Evolutionary conservation across 257 asterid genomes (phyloP).

Genomic region (Handroanthus guayacan): DNA sequence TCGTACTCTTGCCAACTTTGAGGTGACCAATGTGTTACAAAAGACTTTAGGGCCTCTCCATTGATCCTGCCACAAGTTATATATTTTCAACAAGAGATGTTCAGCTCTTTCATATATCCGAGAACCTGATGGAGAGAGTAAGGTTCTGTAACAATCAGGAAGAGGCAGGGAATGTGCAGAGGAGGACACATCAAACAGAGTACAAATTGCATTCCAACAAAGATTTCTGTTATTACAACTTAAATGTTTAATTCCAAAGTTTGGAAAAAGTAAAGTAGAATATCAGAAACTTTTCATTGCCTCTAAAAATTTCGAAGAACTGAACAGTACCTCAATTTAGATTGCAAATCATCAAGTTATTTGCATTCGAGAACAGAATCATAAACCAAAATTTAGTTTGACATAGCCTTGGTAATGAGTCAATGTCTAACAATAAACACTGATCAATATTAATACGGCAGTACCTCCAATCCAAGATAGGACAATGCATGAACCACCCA

Average conservation of each 20-base stretch:
- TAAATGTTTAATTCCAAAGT: not conserved
- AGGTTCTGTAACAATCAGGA: not conserved
- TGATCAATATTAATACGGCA: not conserved
- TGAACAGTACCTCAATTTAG: not conserved
- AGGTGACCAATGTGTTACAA: constrained; percentile 76
- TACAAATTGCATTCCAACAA: no score
- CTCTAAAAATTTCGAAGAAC: not conserved
- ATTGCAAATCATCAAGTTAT: not conserved
- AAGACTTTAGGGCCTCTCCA: constrained; percentile 71
- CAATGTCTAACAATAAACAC: not conserved
- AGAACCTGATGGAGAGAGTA: not conserved
- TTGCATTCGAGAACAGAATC: not conserved
- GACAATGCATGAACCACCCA: not conserved
- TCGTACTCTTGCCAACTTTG: constrained; percentile 90
- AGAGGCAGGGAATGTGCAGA: not conserved
- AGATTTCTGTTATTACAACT: not conserved
- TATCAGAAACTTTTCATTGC: not conserved
- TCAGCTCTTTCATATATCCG: constrained; percentile 11
- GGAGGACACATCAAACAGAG: no score
- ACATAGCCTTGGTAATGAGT: no score
- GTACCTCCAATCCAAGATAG: not conserved
- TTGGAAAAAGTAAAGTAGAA: not conserved
- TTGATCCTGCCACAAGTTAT: constrained; percentile 64
- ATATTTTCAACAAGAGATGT: constrained; percentile 19
- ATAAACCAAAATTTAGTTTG: not conserved